Evolutionary conservation across 1,139 yeast genomes (phyloP).

Genomic region (Lodderomyces metapsilosis): DNA sequence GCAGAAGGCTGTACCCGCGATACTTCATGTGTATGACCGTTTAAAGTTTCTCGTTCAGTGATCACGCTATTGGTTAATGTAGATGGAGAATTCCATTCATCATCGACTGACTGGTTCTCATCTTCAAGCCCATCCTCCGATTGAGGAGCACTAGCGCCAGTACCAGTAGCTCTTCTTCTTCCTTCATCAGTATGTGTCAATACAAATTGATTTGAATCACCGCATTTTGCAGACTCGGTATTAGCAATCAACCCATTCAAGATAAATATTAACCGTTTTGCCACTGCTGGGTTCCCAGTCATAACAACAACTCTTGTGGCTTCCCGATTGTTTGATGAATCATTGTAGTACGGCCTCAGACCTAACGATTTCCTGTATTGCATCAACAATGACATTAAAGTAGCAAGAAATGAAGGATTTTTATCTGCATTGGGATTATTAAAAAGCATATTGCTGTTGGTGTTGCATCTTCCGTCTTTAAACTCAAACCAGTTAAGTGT

Average conservation of each 20-base stretch:
- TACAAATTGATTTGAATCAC: neutral
- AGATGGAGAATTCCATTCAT: neutral
- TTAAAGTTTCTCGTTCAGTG: neutral
- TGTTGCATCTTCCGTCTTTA: slow-evolving; percentile 44
- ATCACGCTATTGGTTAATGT: neutral
- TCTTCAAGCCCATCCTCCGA: neutral
- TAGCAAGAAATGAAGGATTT: slow-evolving; percentile 35
- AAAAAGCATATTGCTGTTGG: neutral
- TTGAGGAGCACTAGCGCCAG: neutral
- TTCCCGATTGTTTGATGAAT: slow-evolving; percentile 23
- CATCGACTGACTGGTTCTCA: neutral
- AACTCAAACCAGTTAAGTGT: slow-evolving; percentile 60
- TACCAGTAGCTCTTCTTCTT: neutral
- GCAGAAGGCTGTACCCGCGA: slow-evolving; percentile 15
- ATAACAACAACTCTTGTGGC: slow-evolving; percentile 51
- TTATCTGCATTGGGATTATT: neutral
- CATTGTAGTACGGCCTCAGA: slow-evolving; percentile 29
- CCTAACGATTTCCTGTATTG: slow-evolving; percentile 39
- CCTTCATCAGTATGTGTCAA: too few relatives aligned
- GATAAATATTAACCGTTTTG: slow-evolving; percentile 56
- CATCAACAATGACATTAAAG: slow-evolving; percentile 43
- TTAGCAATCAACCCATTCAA: slow-evolving; percentile 48
- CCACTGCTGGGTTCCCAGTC: slow-evolving; percentile 62
- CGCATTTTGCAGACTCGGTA: slow-evolving; percentile 9
- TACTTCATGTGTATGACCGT: neutral